Percentiles rank a stretch among this genome's conserved stretches.
Conservation (phyloP, 495 filamentous ascomycete species). For the Podospora anserina region DNA sequence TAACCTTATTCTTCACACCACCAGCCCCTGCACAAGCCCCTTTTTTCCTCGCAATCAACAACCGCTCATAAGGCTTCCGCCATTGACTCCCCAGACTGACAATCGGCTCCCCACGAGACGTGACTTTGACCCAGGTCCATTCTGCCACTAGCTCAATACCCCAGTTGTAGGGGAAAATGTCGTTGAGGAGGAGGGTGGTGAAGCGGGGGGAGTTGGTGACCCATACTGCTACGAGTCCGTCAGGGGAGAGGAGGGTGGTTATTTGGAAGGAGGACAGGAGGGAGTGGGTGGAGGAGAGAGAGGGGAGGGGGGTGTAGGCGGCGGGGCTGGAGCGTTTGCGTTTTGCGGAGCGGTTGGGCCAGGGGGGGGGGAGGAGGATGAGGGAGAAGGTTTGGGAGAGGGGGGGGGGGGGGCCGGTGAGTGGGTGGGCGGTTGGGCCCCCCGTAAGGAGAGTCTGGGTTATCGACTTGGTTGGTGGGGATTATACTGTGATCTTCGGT, state of each 20-base stretch:
- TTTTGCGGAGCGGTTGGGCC: constrained; percentile 84
- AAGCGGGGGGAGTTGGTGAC: constrained; percentile 74
- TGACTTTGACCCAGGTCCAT: constrained; percentile 92
- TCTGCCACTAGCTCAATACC: constrained; percentile 68
- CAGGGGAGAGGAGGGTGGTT: constrained; percentile 47
- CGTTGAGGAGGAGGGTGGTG: constrained; percentile 52
- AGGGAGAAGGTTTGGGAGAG: constrained; percentile 59
- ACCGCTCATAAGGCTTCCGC: constrained; percentile 83
- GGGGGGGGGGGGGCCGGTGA: constrained; percentile 41
- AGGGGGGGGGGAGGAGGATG: constrained; percentile 87
- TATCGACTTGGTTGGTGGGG: too few relatives aligned
- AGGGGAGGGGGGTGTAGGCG: constrained; percentile 55
- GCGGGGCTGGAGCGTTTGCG: constrained; percentile 47
- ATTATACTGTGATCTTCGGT: too few relatives aligned
- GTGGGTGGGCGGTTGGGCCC: constrained; percentile 30
- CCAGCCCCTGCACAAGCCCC: constrained; percentile 7
- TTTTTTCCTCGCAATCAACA: constrained; percentile 63
- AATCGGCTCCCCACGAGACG: constrained; percentile 65
- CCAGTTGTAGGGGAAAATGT: constrained; percentile 56
- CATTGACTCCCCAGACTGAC: constrained; percentile 63
- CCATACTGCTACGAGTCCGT: constrained; percentile 72
- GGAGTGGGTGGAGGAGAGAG: constrained; percentile 33
- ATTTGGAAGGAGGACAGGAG: constrained; percentile 55
- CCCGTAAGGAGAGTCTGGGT: constrained; percentile 3
- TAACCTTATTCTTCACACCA: constrained; percentile 39